Percentiles rank a stretch among this genome's conserved stretches.
These are phyloP conservation scores for Citrus mangshanensis DNA, from an alignment of 345 rosid genomes.

Conservation along the genomic window DNA sequence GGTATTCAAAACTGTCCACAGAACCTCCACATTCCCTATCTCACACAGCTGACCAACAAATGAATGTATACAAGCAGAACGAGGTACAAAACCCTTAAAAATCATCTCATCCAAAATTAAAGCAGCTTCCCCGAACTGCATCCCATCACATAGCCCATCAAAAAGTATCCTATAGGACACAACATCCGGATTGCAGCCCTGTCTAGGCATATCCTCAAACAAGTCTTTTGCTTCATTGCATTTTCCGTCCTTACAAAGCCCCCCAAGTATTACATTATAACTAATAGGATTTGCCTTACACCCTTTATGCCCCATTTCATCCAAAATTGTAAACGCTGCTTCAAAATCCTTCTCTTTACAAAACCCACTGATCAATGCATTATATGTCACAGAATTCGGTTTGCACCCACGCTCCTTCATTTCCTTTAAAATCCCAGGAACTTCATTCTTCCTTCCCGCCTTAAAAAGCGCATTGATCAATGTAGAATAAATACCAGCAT, in stretches of 20 bases:
- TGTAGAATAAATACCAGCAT: conserved; percentile 52
- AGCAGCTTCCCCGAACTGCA: conserved; percentile 53
- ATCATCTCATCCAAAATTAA: conserved; percentile 76
- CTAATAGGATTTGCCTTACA: conserved; percentile 63
- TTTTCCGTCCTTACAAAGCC: conserved; percentile 53
- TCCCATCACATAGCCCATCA: conserved; percentile 52
- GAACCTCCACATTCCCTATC: conserved; percentile 34
- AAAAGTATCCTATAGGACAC: conserved; percentile 75
- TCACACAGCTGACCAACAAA: conserved; percentile 43
- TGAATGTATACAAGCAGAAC: conserved; percentile 24
- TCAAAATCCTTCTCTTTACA: conserved; percentile 52
- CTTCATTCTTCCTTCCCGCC: conserved; percentile 57
- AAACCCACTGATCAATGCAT: conserved; percentile 54
- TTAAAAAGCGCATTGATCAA: conserved; percentile 50
- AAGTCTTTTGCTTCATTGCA: conserved; percentile 60
- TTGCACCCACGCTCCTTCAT: conserved; percentile 57
- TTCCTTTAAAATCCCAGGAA: conserved; percentile 42
- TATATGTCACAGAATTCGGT: conserved; percentile 58
- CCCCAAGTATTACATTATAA: conserved; percentile 58
- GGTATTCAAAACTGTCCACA: conserved; percentile 36
- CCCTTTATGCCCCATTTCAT: conserved; percentile 53
- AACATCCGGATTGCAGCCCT: conserved; percentile 65
- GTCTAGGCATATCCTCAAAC: conserved; percentile 80
- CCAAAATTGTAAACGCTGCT: conserved; percentile 49
- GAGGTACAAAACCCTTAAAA: conserved; percentile 70